phyloP scores from a whole-genome alignment of 139 green algal genomes.

The Gonium pectorale region DNA sequence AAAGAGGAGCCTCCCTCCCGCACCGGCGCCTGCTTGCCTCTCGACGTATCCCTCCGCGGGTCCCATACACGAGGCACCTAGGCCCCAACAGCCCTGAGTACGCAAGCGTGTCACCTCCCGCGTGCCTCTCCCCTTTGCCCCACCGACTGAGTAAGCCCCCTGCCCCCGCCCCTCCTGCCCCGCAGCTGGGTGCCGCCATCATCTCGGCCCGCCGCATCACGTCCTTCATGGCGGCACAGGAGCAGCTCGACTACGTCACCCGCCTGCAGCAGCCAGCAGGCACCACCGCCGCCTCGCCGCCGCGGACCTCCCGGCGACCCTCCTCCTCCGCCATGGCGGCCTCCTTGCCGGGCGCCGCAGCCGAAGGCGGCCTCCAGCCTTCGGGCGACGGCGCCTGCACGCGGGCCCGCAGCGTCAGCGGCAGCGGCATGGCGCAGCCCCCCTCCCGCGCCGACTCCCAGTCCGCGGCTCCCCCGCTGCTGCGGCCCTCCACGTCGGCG shows the following conservation, averaged over 20 bases:
- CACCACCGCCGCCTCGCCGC: neutral
- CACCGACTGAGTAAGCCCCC: too few species aligned
- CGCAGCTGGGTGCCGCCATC: conserved; percentile 28
- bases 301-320: neutral
- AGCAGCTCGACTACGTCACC: conserved; percentile 42
- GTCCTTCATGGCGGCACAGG: conserved; percentile 34
- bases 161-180: too few species aligned
- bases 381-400: neutral
- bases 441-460: neutral
- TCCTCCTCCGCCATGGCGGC: too few species aligned
- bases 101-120: too few species aligned
- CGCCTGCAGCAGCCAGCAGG: neutral
- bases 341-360: too few species aligned
- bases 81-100: too few species aligned
- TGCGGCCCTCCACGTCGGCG: conserved; percentile 47
- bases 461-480: neutral
- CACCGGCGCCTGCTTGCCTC: too few species aligned
- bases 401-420: neutral
- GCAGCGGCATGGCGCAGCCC: neutral
- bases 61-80: too few species aligned
- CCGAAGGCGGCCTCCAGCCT: too few species aligned
- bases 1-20: too few species aligned
- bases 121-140: too few species aligned
- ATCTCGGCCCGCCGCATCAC: conserved; percentile 29
- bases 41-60: too few species aligned